Evolutionary conservation across 345 rosid species (phyloP), one percentile per base, ranked within the genome.

Genomic region (Bruguiera parviflora): DNA sequence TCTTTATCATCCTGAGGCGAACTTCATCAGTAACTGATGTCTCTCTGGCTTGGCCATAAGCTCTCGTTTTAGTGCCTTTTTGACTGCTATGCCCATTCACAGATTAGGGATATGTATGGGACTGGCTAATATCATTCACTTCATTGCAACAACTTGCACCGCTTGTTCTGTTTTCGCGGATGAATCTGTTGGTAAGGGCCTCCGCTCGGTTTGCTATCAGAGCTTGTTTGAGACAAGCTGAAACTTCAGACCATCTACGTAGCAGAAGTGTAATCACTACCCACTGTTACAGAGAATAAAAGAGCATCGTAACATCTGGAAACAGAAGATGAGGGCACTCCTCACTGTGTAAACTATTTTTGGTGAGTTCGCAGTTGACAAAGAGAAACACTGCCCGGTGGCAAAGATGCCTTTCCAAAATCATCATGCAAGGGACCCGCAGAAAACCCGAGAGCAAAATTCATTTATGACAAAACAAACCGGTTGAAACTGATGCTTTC

Each of bases 1-100:
- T 79, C 75, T 75, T 79, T 28, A 79, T 71, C 74, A 69, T 69
- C 24, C 65, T 59, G 16, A 28, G 56, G 3, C 31, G 65, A n/a
- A 60, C 22, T 69, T 69, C 73, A 25, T 64, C 65, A 46, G 61
- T 19, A 27, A 52, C 22, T 32, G 65, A 60, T 20, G 61, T 55
- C 15, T 59, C 28, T 21, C 46, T 2, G 21, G 11, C 24, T 51
- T 27, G 63, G 20, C 25, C 24, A 59, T 60, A 51, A 60, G 31
- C 3, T 19, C 39, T 39, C 53, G 11, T 58, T 68, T 58, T 58
- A 1, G 5, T 11, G 25, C 64, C 33, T 19, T 58, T 58, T 25
- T 13, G 39, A 16, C 52, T n/a, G 13, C 22, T 7, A 18, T 5
- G 20, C 9, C 61, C 68, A 63, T 55, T 25, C 0, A 21, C 39